Evolutionary conservation across 2,329 filamentous ascomycete species (phyloP), one percentile per base, ranked within the genome.

Genomic region (Intubia oerlemansii): DNA sequence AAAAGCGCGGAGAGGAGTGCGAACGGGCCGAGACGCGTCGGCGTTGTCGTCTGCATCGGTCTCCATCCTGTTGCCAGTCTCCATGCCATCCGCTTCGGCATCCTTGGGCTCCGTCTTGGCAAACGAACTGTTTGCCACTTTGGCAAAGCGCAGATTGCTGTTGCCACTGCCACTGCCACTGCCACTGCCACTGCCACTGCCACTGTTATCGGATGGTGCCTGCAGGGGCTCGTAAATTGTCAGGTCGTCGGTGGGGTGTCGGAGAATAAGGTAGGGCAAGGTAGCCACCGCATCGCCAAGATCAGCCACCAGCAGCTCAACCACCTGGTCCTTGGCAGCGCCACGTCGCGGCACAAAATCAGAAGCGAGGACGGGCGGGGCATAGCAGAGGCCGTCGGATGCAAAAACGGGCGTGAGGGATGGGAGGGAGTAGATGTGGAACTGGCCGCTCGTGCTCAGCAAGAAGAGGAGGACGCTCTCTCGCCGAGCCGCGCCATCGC

Each of bases 181-280:
- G n/a, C n/a, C n/a, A n/a, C n/a, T n/a, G n/a, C n/a, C n/a, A n/a
- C n/a, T n/a, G n/a, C n/a, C n/a, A n/a, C n/a, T n/a, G n/a, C n/a
- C n/a, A n/a, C n/a, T n/a, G n/a, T n/a, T n/a, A n/a, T n/a, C n/a
- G n/a, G n/a, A n/a, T n/a, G n/a, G n/a, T n/a, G n/a, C n/a, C 24
- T 66, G 59, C 39, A 81, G 75, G 2, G 85, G 82, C 44, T 88
- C 71, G 45, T 95, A 98, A 25, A 95, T 63, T 9, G 76, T 75
- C 19, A 95, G 54, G 43, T 95, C 84, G 37, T 92, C 76, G 34
- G 68, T 73, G 8, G 66, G 61, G 27, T 80, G 80, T 28, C 85
- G 77, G 17, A 84, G 55, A 39, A 95, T 72, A 13, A 98, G 56
- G 46, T 91, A 80, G 6, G 85, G 81, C 3, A 64, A 67, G 35